These are phyloP conservation scores for Backusella tuberculispora DNA, from an alignment of 192 early-diverging fungal genomes.

Conservation along the genomic window DNA sequence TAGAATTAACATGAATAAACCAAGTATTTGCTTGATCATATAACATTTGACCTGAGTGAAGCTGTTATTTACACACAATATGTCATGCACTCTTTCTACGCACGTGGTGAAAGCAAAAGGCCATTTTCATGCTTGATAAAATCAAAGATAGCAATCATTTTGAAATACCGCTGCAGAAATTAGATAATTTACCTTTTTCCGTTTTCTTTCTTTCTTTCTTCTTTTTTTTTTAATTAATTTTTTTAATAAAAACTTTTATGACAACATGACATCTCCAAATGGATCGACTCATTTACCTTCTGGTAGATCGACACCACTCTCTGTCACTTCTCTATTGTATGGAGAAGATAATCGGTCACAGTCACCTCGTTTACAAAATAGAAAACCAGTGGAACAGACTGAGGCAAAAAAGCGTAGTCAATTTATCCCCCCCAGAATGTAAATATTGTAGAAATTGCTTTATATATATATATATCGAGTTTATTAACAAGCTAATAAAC, in stretches of 20 bases:
- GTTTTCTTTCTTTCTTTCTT: not conserved
- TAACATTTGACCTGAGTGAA: too few species aligned
- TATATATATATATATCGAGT: not conserved
- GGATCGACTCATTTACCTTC: not conserved
- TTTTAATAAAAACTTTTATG: not conserved
- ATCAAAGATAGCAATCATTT: not conserved
- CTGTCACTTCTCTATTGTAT: not conserved
- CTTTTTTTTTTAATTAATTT: not conserved
- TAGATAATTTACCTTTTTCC: not conserved
- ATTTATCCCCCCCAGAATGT: conserved; percentile 21
- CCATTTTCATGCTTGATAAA: not conserved
- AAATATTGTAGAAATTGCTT: not conserved
- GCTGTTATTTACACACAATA: too few species aligned
- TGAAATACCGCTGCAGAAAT: not conserved
- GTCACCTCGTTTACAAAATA: conserved; percentile 10
- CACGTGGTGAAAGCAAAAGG: conserved; percentile 3
- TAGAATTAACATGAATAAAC: not conserved
- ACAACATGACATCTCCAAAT: not conserved
- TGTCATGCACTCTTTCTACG: not conserved
- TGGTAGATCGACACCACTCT: not conserved
- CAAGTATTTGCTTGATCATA: too few species aligned
- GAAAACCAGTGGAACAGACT: not conserved
- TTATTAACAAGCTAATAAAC: not conserved
- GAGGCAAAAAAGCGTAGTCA: not conserved
- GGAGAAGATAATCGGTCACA: not conserved